A percentile compares a stretch with the other conserved stretches of the same genome.
phyloP scores from a whole-genome alignment of 768 basidiomycete genomes.

The Leucocoprinus birnbaumii region DNA sequence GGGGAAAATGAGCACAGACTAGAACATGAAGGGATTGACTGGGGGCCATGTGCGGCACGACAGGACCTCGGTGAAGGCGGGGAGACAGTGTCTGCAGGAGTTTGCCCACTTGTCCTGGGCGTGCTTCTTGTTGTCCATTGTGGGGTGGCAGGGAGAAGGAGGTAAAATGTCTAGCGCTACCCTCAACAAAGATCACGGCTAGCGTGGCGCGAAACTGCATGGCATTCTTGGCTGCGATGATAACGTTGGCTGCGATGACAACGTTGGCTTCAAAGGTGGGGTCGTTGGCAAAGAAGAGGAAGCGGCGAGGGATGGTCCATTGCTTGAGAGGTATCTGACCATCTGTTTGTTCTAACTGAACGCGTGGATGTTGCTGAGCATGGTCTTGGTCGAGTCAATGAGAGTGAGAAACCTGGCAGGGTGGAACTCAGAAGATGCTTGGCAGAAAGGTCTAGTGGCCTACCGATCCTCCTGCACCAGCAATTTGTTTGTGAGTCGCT shows the following conservation, averaged over 20 bases:
- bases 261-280: conserved; percentile 67
- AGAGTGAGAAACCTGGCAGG: conserved; percentile 63
- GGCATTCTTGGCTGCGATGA: too few relatives aligned
- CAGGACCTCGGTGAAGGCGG: conserved; percentile 89
- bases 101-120: conserved; percentile 73
- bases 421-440: conserved; percentile 10
- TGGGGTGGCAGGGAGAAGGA: too few relatives aligned
- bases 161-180: too few relatives aligned
- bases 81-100: conserved; percentile 72
- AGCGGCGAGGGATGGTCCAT: conserved; percentile 51
- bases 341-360: conserved; percentile 91
- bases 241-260: conserved; percentile 48
- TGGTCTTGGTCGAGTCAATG: conserved; percentile 66
- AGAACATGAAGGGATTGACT: conserved; percentile 98
- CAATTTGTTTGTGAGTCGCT: too few relatives aligned
- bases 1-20: conserved; percentile 56
- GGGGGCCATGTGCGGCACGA: conserved; percentile 89
- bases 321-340: conserved; percentile 72
- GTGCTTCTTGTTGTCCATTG: conserved; percentile 49
- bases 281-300: conserved; percentile 85
- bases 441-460: conserved; percentile 25
- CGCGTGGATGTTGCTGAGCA: conserved; percentile 66
- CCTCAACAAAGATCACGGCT: too few relatives aligned
- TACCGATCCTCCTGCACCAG: conserved; percentile 82
- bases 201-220: too few relatives aligned